Evolutionary conservation across 2,329 filamentous ascomycete species (phyloP).

Genomic region (Chrysoporthe puriensis): DNA sequence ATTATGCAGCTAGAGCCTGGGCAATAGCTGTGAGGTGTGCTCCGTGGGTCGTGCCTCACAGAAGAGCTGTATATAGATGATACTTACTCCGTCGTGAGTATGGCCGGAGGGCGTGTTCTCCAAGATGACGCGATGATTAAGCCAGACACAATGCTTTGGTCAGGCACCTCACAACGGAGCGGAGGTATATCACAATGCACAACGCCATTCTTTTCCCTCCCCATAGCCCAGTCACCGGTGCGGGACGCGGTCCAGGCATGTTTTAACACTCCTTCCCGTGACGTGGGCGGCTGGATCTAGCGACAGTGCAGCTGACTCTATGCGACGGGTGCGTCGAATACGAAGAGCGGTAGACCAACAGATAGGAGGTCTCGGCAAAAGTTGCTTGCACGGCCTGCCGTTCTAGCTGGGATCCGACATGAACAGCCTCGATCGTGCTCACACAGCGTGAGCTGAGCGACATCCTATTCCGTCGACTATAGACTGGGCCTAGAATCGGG

Average conservation of each 20-base stretch:
- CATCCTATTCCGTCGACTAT: not conserved
- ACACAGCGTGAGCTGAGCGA: not conserved
- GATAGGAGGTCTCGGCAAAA: not conserved
- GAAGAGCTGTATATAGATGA: constrained; percentile 2
- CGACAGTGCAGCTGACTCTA: constrained; percentile 1
- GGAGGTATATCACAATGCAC: not conserved
- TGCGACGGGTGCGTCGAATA: not conserved
- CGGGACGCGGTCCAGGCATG: not conserved
- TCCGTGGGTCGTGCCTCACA: not conserved
- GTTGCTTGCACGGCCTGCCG: not conserved
- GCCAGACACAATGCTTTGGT: not conserved
- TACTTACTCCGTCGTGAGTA: not conserved
- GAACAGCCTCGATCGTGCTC: not conserved
- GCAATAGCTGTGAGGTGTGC: not conserved
- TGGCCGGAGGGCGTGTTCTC: not conserved
- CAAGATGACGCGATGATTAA: not conserved
- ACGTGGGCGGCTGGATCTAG: constrained; percentile 5
- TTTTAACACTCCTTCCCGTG: not conserved
- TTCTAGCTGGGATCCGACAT: not conserved
- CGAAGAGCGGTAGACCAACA: not conserved
- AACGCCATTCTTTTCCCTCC: not conserved
- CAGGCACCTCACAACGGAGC: not conserved
- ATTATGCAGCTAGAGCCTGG: not conserved
- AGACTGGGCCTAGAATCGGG: not conserved
- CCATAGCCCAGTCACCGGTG: not conserved